Conservation (phyloP, 192 early-diverging fungal genomes). For the Linnemannia elongata region DNA sequence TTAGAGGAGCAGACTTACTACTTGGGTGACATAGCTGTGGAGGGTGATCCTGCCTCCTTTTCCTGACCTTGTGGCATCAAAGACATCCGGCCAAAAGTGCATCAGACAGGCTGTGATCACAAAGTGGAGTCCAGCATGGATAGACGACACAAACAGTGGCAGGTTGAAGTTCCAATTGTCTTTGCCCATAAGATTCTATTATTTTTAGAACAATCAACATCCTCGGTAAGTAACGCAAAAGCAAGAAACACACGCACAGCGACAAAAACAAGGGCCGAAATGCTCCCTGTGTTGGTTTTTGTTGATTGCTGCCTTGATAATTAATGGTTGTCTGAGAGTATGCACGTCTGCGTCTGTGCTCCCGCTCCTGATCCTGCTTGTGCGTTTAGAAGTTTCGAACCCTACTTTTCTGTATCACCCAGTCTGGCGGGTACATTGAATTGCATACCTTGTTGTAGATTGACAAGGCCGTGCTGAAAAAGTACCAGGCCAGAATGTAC, state of each 20-base stretch:
- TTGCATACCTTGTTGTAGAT: conserved; percentile 82
- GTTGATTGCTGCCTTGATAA: background rate
- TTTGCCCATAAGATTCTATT: conserved; percentile 76
- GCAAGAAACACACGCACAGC: background rate
- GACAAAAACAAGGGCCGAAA: background rate
- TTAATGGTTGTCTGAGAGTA: background rate
- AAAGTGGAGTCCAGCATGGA: conserved; percentile 82
- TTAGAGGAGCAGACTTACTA: conserved; percentile 25
- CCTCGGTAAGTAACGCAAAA: background rate
- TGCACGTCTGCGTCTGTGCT: background rate
- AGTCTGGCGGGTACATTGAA: background rate
- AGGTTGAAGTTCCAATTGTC: conserved; percentile 80
- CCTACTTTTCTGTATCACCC: background rate
- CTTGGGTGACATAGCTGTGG: conserved; percentile 57
- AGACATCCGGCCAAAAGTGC: conserved; percentile 52
- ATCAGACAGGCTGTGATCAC: conserved; percentile 70
- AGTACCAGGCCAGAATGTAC: conserved; percentile 79
- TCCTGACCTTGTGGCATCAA: conserved; percentile 50
- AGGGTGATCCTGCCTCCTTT: conserved; percentile 51
- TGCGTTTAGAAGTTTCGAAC: background rate
- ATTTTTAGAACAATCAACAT: background rate
- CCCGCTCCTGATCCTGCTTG: background rate
- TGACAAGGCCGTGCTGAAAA: conserved; percentile 78
- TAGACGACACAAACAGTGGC: conserved; percentile 83
- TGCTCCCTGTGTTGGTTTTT: background rate